Evolutionary conservation across 352 stramenopile species (phyloP), one percentile per base, ranked within the genome.

Genomic region (Pythium insidiosum): DNA sequence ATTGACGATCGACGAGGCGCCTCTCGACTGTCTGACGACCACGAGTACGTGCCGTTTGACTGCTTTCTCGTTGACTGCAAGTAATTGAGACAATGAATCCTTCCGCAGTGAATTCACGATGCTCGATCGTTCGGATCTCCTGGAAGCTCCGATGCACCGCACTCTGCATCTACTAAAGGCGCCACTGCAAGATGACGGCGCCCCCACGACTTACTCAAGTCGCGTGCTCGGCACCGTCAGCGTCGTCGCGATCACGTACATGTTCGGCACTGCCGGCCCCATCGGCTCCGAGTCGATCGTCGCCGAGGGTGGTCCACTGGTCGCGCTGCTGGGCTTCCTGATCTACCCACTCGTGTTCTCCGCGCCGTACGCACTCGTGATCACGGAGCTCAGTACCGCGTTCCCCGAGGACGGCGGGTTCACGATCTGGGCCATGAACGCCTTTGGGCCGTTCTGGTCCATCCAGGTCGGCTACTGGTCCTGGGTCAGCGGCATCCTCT

Each of bases 331-430:
- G 13, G 71, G 54, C 7, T 52, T 85, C 26, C 3, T 75, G 5
- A 13, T 89, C 19, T 87, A 83, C 31, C 74, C 77, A 4, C 30
- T 90, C 3, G 34, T 88, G 18, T 58, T 83, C 15, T 78, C 68
- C 5, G 49, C 74, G 2, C 74, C 74, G 19, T 83, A 77, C 43
- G 62, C 64, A 1, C 63, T 58, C 47, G 70, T 90, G 23, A 50
- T 88, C 13, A 65, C 70, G 0, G 78, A 90, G 56, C 43, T 90
- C 20, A 79, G 68, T n/a, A n/a, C n/a, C n/a, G n/a, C n/a, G n/a
- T n/a, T n/a, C n/a, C n/a, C n/a, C n/a, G n/a, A n/a, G n/a, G n/a
- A n/a, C n/a, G n/a, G n/a, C n/a, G n/a, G n/a, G n/a, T n/a, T n/a
- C n/a, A n/a, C n/a, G n/a, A n/a, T n/a, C n/a, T n/a, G n/a, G n/a